A percentile compares a stretch with the other conserved stretches of the same genome.
phyloP scores from a whole-genome alignment of 1,284 basidiomycete genomes.

The Ganoderma lingzhi region DNA sequence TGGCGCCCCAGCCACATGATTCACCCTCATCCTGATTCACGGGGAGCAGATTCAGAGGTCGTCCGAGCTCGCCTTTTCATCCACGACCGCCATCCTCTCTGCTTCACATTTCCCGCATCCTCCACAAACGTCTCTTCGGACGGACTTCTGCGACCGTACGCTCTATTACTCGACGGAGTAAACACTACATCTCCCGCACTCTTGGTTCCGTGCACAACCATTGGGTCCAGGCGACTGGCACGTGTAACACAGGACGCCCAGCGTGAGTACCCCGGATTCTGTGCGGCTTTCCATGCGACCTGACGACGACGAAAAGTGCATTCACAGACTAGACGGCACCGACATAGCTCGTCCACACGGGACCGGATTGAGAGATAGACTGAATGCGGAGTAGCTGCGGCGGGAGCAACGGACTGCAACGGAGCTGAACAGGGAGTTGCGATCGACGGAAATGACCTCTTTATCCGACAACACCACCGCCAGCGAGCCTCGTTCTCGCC shows the following conservation, averaged over 20 bases:
- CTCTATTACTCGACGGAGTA: slow-evolving; percentile 7
- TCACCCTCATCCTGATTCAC: background rate
- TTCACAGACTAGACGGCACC: background rate
- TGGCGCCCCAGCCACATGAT: slow-evolving; percentile 17
- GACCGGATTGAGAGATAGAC: background rate
- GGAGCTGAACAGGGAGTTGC: slow-evolving; percentile 25
- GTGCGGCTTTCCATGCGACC: slow-evolving; percentile 3
- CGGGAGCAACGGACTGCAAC: slow-evolving; percentile 29
- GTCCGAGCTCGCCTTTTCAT: slow-evolving; percentile 1
- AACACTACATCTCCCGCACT: slow-evolving; percentile 5
- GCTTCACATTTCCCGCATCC: background rate
- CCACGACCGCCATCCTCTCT: slow-evolving; percentile 8
- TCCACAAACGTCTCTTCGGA: background rate
- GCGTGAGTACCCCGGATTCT: slow-evolving; percentile 26
- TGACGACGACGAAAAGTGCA: slow-evolving; percentile 5
- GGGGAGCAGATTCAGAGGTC: too few species aligned
- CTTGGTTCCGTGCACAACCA: slow-evolving; percentile 15
- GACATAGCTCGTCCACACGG: background rate
- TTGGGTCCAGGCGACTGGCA: slow-evolving; percentile 23
- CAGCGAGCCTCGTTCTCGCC: slow-evolving; percentile 45
- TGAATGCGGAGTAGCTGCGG: slow-evolving; percentile 18
- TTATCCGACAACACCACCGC: slow-evolving; percentile 35
- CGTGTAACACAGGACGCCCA: slow-evolving; percentile 25
- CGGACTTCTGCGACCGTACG: slow-evolving; percentile 8
- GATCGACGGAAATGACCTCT: slow-evolving; percentile 37